Evolutionary conservation across 148 eudicot genomes (phyloP), one percentile per base, ranked within the genome.

Genomic region (Persicaria tinctoria): DNA sequence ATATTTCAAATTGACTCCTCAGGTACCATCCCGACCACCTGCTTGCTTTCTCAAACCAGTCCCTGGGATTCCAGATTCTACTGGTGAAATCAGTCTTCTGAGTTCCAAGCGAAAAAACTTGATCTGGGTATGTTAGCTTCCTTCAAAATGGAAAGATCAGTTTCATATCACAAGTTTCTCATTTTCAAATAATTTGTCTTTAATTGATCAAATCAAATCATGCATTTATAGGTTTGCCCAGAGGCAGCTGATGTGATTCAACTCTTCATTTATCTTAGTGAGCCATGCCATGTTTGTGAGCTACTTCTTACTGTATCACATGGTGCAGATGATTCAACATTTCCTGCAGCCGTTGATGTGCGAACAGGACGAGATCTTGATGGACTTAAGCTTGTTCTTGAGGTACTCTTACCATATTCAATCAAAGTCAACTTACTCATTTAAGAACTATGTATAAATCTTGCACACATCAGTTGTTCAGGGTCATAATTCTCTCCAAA

Each of bases 201-300:
- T 18, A 17, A 6, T 57, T n/a, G 38, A 59, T 17, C 3, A 32
- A 17, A 59, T 8, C 64, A 59, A 17, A 59, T 8, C 64, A 59
- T 59, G 32, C 32, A 59, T 68, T 79, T 27, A 74, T 88, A 94
- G 98, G 89, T 92, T 68, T 90, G 91, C 79, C 88, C 98, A 50
- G 93, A 95, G 84, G 87, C 84, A 64, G 88, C 96, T 47, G 96
- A 95, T 85, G 97, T 92, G 75, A 86, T 90, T 80, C 97, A 95
- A 85, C 84, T 91, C 78, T 95, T 89, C 88, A 87, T 92, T 79
- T 88, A 86, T 85, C 97, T 95, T 51, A 86, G 91, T 70, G 96
- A 95, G 87, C 97, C 98, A 73, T 92, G 98, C 83, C 98, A 90
- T 89, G 96, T 90, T 82, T 88, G 91, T 80, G 92, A 95, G 89